Conservation (phyloP, 2,329 filamentous ascomycete species). For the Fusarium xylarioides region DNA sequence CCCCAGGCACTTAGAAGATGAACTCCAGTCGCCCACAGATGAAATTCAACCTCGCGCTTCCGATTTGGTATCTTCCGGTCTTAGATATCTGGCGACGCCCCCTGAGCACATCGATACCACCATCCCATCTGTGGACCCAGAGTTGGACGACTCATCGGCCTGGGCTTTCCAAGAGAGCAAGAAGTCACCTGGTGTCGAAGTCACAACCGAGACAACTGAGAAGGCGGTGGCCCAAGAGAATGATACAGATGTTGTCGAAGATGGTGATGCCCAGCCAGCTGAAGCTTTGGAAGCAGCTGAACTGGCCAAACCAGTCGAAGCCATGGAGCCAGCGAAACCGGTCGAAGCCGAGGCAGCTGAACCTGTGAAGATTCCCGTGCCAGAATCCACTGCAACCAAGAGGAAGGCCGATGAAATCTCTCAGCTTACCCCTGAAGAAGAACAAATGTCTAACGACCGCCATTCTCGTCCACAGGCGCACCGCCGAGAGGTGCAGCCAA, state of each 20-base stretch:
- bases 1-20: background rate
- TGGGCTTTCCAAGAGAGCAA: slow-evolving; percentile 46
- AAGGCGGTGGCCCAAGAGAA: background rate
- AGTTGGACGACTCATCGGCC: slow-evolving; percentile 45
- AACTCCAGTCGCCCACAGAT: background rate
- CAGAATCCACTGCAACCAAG: background rate
- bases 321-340: background rate
- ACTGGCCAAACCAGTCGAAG: background rate
- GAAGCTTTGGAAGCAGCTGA: background rate
- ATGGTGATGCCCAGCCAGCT: background rate
- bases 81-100: slow-evolving; percentile 44
- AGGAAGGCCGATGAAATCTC: slow-evolving; percentile 45
- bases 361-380: background rate
- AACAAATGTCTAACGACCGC: background rate
- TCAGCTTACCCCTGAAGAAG: slow-evolving; percentile 23
- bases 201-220: background rate
- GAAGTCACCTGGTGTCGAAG: background rate
- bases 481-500: background rate
- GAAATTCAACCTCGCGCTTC: slow-evolving; percentile 3
- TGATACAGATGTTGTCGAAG: background rate
- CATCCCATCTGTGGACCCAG: background rate
- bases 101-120: slow-evolving; percentile 5
- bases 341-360: background rate
- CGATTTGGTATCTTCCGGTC: slow-evolving; percentile 44
- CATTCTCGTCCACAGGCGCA: background rate